phyloP scores from a whole-genome alignment of 352 stramenopile genomes.

The Globisporangium recalcitrans region DNA sequence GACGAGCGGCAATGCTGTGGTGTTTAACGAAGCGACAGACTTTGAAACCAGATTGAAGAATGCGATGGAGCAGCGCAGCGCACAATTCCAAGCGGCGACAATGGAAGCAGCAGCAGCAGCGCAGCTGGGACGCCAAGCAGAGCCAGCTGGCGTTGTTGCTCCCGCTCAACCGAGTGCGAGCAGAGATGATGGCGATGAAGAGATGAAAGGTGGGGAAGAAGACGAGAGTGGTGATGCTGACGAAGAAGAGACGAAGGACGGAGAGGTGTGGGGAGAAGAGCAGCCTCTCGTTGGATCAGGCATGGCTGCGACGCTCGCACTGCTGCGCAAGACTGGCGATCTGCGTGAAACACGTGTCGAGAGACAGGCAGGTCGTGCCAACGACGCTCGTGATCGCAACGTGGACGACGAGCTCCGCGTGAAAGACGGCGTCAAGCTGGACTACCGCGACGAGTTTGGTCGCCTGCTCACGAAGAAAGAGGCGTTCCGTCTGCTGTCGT shows the following conservation, averaged over 20 bases:
- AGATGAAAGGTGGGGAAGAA: slow-evolving; percentile 32
- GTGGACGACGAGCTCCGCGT: slow-evolving; percentile 81
- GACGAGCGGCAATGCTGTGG: slow-evolving; percentile 39
- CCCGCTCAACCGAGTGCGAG: neutral
- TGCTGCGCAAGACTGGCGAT: slow-evolving; percentile 92
- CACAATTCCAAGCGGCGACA: slow-evolving; percentile 38
- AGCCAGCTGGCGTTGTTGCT: neutral
- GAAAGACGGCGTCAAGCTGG: slow-evolving; percentile 88
- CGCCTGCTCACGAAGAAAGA: slow-evolving; percentile 96
- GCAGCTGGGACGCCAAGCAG: neutral
- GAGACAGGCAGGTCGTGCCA: slow-evolving; percentile 90
- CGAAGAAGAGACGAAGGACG: slow-evolving; percentile 46
- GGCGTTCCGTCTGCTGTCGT: slow-evolving; percentile 96
- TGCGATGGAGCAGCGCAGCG: slow-evolving; percentile 66
- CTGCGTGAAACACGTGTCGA: slow-evolving; percentile 84
- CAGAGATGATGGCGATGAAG: slow-evolving; percentile 23
- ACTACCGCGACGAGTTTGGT: slow-evolving; percentile 97
- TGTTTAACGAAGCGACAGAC: slow-evolving; percentile 84
- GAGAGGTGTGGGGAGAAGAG: slow-evolving; percentile 70
- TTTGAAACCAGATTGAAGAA: slow-evolving; percentile 74
- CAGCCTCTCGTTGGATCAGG: slow-evolving; percentile 81
- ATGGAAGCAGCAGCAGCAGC: slow-evolving; percentile 11
- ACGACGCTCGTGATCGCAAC: slow-evolving; percentile 93
- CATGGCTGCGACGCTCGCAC: slow-evolving; percentile 89
- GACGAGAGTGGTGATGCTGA: slow-evolving; percentile 30